Evolutionary conservation across 2,329 filamentous ascomycete genomes (phyloP).

Genomic region (Penicillium psychrosexuale): DNA sequence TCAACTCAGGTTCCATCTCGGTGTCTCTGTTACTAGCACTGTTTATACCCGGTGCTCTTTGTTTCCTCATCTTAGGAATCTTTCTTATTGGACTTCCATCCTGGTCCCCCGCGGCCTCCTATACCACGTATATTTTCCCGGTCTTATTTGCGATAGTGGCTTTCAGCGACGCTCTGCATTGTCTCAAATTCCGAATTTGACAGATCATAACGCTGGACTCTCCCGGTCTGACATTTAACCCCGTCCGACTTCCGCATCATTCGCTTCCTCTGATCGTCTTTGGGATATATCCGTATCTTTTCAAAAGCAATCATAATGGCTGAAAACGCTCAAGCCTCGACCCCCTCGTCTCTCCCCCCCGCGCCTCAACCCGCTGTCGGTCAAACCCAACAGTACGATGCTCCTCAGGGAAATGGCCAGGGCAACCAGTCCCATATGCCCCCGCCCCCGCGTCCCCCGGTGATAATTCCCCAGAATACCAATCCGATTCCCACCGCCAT

Average conservation of each 20-base stretch:
- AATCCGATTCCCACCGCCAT: constrained; percentile 93
- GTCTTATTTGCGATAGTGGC: constrained; percentile 18
- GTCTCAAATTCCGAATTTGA: constrained; percentile 17
- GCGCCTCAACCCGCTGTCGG: constrained; percentile 66
- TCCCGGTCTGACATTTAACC: constrained; percentile 9
- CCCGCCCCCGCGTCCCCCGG: constrained; percentile 77
- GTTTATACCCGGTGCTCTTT: constrained; percentile 11
- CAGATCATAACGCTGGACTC: constrained; percentile 1
- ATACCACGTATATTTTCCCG: constrained; percentile 8
- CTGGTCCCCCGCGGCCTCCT: constrained; percentile 8
- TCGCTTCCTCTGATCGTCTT: constrained; percentile 20
- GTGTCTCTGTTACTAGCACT: constrained; percentile 7
- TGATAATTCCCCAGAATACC: constrained; percentile 89
- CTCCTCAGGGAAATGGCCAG: constrained; percentile 66
- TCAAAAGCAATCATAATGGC: constrained; percentile 60
- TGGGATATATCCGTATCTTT: constrained; percentile 19
- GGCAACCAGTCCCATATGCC: constrained; percentile 74
- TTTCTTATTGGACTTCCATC: constrained; percentile 4
- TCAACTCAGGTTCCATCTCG: neutral
- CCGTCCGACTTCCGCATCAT: constrained; percentile 20
- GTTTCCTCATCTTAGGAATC: constrained; percentile 6
- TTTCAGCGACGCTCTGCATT: constrained; percentile 27
- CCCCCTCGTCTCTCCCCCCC: constrained; percentile 64
- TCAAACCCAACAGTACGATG: constrained; percentile 65
- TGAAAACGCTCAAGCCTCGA: constrained; percentile 65